phyloP scores from a whole-genome alignment of 1,284 basidiomycete species.

The Ustilago crameri region DNA sequence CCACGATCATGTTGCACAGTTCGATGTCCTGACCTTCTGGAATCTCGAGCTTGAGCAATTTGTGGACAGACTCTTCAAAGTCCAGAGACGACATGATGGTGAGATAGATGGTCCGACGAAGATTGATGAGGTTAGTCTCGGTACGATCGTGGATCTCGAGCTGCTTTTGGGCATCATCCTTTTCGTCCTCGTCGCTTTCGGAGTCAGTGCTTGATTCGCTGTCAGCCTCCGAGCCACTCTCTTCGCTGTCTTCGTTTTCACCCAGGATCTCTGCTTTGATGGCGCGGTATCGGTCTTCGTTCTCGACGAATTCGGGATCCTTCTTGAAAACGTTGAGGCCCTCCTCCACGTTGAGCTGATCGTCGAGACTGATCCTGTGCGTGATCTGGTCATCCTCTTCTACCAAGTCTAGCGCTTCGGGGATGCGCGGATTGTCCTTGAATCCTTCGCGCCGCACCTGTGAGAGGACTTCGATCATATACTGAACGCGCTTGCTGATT shows the following conservation, averaged over 20 bases:
- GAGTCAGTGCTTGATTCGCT: conserved; percentile 65
- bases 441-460: conserved; percentile 93
- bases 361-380: conserved; percentile 89
- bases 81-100: conserved; percentile 83
- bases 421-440: conserved; percentile 94
- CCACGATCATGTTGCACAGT: conserved; percentile 97
- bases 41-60: conserved; percentile 91
- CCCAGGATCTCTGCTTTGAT: conserved; percentile 96
- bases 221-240: conserved; percentile 35
- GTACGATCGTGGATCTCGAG: conserved; percentile 91
- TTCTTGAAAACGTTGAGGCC: conserved; percentile 95
- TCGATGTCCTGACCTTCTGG: conserved; percentile 94
- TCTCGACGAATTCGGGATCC: conserved; percentile 86
- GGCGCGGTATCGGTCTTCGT: conserved; percentile 90
- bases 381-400: conserved; percentile 94
- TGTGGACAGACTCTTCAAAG: conserved; percentile 99
- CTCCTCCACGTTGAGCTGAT: conserved; percentile 91
- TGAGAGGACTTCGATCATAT: conserved; percentile 91
- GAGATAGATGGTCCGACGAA: conserved; percentile 92
- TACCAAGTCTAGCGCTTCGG: conserved; percentile 93
- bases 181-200: conserved; percentile 74
- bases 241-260: conserved; percentile 55
- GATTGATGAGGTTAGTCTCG: conserved; percentile 93
- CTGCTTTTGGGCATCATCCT: conserved; percentile 67
- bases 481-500: conserved; percentile 96